Evolutionary conservation across 768 basidiomycete genomes (phyloP).

Genomic region (Lentinula sp.): DNA sequence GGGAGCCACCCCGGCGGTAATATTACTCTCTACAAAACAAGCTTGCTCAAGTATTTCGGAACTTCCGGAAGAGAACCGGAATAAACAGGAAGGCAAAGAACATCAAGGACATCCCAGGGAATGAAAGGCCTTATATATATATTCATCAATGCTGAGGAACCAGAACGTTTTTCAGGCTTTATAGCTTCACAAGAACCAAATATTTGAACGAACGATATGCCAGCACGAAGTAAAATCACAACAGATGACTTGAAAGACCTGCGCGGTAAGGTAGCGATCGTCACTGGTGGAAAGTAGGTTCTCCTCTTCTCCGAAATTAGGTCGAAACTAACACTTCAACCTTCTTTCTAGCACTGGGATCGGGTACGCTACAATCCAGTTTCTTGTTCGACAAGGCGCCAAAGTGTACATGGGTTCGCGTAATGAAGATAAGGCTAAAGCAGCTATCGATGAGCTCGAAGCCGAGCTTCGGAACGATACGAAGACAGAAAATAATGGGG

Average conservation of each 20-base stretch:
- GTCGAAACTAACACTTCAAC: not conserved
- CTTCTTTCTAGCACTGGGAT: constrained; percentile 22
- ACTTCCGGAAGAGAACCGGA: too few species aligned
- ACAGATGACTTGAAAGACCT: constrained; percentile 39
- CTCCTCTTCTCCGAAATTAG: constrained; percentile 1
- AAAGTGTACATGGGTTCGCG: constrained; percentile 32
- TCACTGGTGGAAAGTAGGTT: constrained; percentile 44
- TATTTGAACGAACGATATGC: not conserved
- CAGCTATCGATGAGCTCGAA: constrained; percentile 26
- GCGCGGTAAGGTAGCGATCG: constrained; percentile 39
- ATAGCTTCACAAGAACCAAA: too few species aligned
- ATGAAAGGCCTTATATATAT: too few species aligned
- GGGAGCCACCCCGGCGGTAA: too few species aligned
- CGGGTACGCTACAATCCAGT: constrained; percentile 30
- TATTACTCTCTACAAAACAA: too few species aligned
- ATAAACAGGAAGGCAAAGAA: too few species aligned
- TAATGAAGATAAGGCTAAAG: constrained; percentile 22
- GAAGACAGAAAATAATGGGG: constrained; percentile 4
- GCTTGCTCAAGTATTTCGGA: too few species aligned
- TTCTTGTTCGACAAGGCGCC: constrained; percentile 34
- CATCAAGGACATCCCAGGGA: too few species aligned
- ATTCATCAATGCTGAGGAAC: too few species aligned
- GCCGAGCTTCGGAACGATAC: constrained; percentile 20
- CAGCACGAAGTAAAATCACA: constrained; percentile 13
- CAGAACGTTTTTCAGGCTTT: too few species aligned